These are phyloP conservation scores for Pontederia crassipes DNA, from an alignment of 176 grass and related monocot genomes.

Conservation along the genomic window DNA sequence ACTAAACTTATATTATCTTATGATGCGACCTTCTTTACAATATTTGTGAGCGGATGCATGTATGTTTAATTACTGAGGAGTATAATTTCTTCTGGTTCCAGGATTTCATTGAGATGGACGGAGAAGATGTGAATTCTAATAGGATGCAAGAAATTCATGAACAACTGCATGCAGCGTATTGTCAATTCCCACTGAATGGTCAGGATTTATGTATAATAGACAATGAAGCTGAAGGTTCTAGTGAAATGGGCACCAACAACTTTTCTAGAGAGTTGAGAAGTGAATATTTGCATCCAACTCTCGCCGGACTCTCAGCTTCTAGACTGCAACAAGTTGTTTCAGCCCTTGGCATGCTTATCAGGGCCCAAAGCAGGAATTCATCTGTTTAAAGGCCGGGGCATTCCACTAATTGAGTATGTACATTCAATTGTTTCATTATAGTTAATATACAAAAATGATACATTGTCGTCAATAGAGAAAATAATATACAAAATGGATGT, in stretches of 20 bases:
- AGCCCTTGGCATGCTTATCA: slow-evolving; percentile 29
- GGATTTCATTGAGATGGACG: slow-evolving; percentile 82
- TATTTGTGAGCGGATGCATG: neutral
- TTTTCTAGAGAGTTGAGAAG: neutral
- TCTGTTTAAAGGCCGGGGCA: neutral
- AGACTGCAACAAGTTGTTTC: slow-evolving; percentile 26
- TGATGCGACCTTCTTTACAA: neutral
- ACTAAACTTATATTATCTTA: slow-evolving; percentile 7
- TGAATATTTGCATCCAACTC: slow-evolving; percentile 39
- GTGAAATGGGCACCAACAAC: slow-evolving; percentile 25
- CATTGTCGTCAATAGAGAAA: too few species aligned
- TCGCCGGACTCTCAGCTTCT: slow-evolving; percentile 32
- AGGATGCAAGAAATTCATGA: slow-evolving; percentile 46
- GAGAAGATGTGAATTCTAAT: slow-evolving; percentile 45
- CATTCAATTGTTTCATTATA: neutral
- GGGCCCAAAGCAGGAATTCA: slow-evolving; percentile 29
- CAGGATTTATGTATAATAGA: slow-evolving; percentile 10
- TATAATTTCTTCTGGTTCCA: neutral
- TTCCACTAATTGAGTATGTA: neutral
- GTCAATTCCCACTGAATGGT: slow-evolving; percentile 28
- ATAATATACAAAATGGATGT: too few species aligned
- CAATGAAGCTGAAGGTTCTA: slow-evolving; percentile 10
- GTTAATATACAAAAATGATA: neutral
- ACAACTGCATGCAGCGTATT: slow-evolving; percentile 38
- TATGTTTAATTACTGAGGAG: neutral